These are phyloP conservation scores for Lyophyllum decastes DNA, from an alignment of 768 basidiomycete species.

Conservation along the genomic window DNA sequence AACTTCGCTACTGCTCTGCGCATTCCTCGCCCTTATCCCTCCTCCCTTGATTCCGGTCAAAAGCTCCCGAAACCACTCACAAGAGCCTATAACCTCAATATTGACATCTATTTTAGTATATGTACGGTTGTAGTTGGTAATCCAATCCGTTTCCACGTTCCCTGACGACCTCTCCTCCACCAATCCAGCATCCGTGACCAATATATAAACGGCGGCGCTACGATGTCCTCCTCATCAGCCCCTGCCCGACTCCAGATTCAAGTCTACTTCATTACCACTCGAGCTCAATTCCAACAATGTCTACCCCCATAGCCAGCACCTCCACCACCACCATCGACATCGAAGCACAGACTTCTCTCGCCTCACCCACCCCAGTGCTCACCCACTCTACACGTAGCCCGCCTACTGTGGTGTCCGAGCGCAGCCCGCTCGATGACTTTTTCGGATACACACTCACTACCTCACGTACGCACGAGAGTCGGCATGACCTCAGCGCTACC, in stretches of 20 bases:
- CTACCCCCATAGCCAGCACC: constrained; percentile 11
- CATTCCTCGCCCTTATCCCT: too few relatives aligned
- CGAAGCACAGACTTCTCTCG: constrained; percentile 16
- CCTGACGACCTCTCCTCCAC: background rate
- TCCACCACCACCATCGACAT: constrained; percentile 7
- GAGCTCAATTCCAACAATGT: constrained; percentile 7
- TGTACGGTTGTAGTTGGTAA: background rate
- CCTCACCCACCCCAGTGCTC: constrained; percentile 16
- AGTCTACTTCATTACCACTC: background rate
- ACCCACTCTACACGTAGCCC: constrained; percentile 21
- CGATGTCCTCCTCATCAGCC: background rate
- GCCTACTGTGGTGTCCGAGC: constrained; percentile 13
- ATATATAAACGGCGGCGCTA: background rate
- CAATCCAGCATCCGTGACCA: background rate
- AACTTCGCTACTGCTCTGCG: background rate
- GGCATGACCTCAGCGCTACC: constrained; percentile 37
- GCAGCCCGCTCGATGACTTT: constrained; percentile 30
- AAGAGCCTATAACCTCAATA: background rate
- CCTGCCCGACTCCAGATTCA: background rate
- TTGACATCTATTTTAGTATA: constrained; percentile 15
- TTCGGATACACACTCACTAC: constrained; percentile 39
- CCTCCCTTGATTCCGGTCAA: background rate
- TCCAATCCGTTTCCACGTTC: background rate
- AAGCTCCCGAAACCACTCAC: background rate
- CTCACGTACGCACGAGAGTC: constrained; percentile 38